Evolutionary conservation across 345 rosid species (phyloP).

Genomic region (Eucalyptus sp.): DNA sequence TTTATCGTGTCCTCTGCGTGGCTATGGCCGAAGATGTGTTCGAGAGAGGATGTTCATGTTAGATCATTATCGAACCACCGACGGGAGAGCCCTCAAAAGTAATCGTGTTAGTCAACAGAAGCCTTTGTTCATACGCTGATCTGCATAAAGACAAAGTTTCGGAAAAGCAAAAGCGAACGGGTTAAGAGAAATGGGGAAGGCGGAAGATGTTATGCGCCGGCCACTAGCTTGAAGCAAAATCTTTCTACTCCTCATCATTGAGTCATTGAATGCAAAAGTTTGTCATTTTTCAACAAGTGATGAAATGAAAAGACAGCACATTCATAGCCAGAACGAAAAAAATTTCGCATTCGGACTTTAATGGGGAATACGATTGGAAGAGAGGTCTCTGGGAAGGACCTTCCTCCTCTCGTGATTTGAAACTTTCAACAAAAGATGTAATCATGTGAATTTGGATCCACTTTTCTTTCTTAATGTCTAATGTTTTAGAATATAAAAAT

Average conservation of each 20-base stretch:
- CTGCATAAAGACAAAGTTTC: neutral
- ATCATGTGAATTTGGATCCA: neutral
- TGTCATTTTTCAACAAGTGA: neutral
- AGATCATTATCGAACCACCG: neutral
- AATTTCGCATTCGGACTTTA: neutral
- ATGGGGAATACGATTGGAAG: neutral
- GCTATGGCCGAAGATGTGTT: neutral
- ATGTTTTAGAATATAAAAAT: neutral
- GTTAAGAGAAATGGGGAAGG: neutral
- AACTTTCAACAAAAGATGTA: neutral
- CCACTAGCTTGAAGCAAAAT: neutral
- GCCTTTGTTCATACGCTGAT: neutral
- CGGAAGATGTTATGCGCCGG: neutral
- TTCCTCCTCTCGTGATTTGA: neutral
- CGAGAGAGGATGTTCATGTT: neutral
- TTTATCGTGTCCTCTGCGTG: neutral
- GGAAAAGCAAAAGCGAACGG: neutral
- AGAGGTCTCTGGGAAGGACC: neutral
- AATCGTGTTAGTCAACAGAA: neutral
- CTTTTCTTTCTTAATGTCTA: neutral
- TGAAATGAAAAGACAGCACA: slow-evolving; percentile 2
- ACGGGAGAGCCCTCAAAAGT: neutral
- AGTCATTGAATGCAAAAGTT: neutral
- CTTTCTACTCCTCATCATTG: neutral
- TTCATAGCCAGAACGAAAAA: neutral